Base-by-base conservation (phyloP, 345 rosid genomes). In the Ceriops decandra region DNA sequence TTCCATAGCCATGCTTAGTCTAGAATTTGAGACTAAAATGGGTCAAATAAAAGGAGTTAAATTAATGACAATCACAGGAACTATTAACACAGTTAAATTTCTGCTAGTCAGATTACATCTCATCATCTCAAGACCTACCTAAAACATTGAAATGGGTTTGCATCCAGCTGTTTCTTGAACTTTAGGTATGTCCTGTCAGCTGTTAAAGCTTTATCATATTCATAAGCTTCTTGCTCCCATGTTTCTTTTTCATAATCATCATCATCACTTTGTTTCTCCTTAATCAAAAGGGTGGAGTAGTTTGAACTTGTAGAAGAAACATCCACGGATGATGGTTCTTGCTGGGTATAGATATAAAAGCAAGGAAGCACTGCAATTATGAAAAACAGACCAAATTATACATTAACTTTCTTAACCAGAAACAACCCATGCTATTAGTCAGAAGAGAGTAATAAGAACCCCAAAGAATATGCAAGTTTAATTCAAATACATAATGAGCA, bases 181-280 rank as follows among this genome's bases (percentile, higher is more conserved):
- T 95, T 95, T 69, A 95, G 91, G 79, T 87, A 95, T 63, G 86
- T 84, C 73, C 97, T 85, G 78, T 95, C 97, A 52, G 88, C 95
- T 68, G 83, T 78, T 74, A 88, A 59, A 33, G 99, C 93, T 82
- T 73, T 80, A 81, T 91, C 97, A 63, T 91, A 85, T 66, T 95
- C 99, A 77, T 88, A 95, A 20, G 36, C 67, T 80, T 95, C 99
- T 22, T 74, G 85, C 33, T 75, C 91, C 97, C 96, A 89, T 2
- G 20, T 64, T 83, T 88, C 96, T 75, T 83, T 90, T 58, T 62
- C 75, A 68, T 62, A 85, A 24, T 72, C 57, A 72, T 83, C 83
- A 10, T 51, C 63, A 57, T 82, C 54, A 24, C 22, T 66, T 69
- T 69, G 82, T 71, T 63, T 80, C 79, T 83, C 88, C 75, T 82